Conservation (phyloP, 2,329 filamentous ascomycete genomes). For the Epichloe typhina region DNA sequence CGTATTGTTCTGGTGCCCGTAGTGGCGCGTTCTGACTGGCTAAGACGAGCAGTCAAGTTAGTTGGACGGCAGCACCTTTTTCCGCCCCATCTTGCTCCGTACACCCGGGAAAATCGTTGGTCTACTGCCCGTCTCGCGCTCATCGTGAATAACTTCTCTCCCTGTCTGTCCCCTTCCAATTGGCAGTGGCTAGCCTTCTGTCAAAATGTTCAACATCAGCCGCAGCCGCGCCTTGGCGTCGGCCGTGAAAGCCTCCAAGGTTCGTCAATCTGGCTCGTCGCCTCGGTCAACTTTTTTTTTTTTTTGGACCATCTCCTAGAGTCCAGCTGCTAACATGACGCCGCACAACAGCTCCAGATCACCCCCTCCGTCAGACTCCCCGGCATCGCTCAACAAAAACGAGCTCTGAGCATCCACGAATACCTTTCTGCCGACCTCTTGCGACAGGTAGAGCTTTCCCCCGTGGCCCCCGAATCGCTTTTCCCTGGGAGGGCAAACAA, state of each 20-base stretch:
- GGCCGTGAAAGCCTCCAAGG: slow-evolving; percentile 66
- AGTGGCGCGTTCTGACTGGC: neutral
- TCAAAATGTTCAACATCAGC: slow-evolving; percentile 76
- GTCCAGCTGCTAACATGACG: slow-evolving; percentile 5
- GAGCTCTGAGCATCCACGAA: slow-evolving; percentile 93
- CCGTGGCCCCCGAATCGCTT: slow-evolving; percentile 4
- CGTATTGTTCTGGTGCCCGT: neutral
- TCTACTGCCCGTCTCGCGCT: neutral
- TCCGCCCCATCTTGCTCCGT: slow-evolving; percentile 8
- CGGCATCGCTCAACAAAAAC: slow-evolving; percentile 62
- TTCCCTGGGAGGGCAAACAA: neutral
- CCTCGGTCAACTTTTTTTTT: slow-evolving; percentile 3
- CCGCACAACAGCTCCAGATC: slow-evolving; percentile 15
- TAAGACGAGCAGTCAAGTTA: neutral
- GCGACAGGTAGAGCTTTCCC: slow-evolving; percentile 42
- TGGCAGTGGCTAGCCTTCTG: slow-evolving; percentile 8
- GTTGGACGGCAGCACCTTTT: slow-evolving; percentile 6
- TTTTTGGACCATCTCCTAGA: slow-evolving; percentile 5
- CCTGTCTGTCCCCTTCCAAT: slow-evolving; percentile 5
- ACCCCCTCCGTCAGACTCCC: slow-evolving; percentile 43
- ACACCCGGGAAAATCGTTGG: slow-evolving; percentile 9
- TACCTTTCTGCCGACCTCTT: slow-evolving; percentile 92
- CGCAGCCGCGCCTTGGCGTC: slow-evolving; percentile 70
- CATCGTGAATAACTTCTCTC: slow-evolving; percentile 9
- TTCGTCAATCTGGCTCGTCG: slow-evolving; percentile 27